phyloP scores from a whole-genome alignment of 805 yeast species.

The Saccharomycopsis fermentans region DNA sequence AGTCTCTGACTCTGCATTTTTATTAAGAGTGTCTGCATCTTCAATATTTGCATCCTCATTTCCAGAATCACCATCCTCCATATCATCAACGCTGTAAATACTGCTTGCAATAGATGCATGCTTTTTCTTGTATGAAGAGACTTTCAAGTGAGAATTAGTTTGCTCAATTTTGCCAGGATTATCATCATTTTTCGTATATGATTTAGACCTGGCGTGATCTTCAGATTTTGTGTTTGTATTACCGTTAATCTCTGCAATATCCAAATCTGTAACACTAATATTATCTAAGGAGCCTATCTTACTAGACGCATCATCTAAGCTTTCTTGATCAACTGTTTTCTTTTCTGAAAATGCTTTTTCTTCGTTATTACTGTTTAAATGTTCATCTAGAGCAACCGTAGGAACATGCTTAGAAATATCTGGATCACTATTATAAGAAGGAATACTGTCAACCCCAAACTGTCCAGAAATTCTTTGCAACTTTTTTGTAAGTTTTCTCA shows the following conservation, averaged over 20 bases:
- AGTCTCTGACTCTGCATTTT: not conserved
- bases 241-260: not conserved
- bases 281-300: not conserved
- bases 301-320: not conserved
- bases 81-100: constrained; percentile 13
- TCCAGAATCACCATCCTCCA: constrained; percentile 5
- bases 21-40: not conserved
- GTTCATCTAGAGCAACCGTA: not conserved
- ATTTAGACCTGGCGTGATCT: too few relatives aligned
- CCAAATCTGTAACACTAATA: constrained; percentile 13
- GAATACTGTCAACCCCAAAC: constrained; percentile 7
- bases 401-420: not conserved
- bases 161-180: not conserved
- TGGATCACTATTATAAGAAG: constrained; percentile 1
- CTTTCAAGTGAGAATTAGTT: not conserved
- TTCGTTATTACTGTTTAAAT: not conserved
- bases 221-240: not conserved
- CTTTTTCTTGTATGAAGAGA: not conserved
- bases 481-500: constrained; percentile 17
- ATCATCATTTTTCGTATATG: too few relatives aligned
- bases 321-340: not conserved
- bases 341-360: not conserved
- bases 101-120: constrained; percentile 15
- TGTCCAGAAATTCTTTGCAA: constrained; percentile 16
- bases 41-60: not conserved